These are phyloP conservation scores for Boehmeria nivea DNA, from an alignment of 306 rosid genomes.

Conservation along the genomic window DNA sequence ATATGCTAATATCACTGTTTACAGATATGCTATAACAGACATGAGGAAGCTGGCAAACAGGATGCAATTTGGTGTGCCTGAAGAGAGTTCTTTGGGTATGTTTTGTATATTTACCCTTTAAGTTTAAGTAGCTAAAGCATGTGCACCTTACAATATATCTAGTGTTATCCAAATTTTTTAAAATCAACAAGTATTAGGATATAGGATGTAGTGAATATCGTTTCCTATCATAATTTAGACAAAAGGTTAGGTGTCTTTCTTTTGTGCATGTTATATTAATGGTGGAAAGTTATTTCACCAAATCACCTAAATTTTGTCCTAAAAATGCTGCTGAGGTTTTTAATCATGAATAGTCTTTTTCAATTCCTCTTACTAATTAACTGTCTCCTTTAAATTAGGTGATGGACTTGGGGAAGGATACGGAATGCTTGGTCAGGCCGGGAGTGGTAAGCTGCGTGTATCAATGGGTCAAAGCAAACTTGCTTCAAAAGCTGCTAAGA, in stretches of 20 bases:
- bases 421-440: conserved; percentile 99
- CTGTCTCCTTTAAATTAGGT: conserved; percentile 42
- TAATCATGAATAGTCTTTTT: too few relatives aligned
- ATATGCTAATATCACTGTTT: conserved; percentile 18
- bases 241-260: too few relatives aligned
- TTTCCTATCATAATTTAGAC: too few relatives aligned
- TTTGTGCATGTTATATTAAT: too few relatives aligned
- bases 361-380: background rate
- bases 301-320: too few relatives aligned
- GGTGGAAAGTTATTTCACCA: too few relatives aligned
- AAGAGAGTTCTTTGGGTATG: conserved; percentile 92
- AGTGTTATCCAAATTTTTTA: background rate
- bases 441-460: conserved; percentile 96
- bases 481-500: conserved; percentile 86
- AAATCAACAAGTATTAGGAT: background rate
- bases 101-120: background rate
- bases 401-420: conserved; percentile 97
- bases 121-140: background rate
- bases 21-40: conserved; percentile 84
- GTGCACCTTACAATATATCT: background rate
- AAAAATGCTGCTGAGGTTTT: too few relatives aligned
- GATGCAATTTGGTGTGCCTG: conserved; percentile 93
- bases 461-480: conserved; percentile 79
- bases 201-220: too few relatives aligned
- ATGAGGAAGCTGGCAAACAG: conserved; percentile 93